Percentiles rank a stretch among this genome's conserved stretches.
These are phyloP conservation scores for Exophiala sideris DNA, from an alignment of 2,329 filamentous ascomycete genomes.

Conservation along the genomic window DNA sequence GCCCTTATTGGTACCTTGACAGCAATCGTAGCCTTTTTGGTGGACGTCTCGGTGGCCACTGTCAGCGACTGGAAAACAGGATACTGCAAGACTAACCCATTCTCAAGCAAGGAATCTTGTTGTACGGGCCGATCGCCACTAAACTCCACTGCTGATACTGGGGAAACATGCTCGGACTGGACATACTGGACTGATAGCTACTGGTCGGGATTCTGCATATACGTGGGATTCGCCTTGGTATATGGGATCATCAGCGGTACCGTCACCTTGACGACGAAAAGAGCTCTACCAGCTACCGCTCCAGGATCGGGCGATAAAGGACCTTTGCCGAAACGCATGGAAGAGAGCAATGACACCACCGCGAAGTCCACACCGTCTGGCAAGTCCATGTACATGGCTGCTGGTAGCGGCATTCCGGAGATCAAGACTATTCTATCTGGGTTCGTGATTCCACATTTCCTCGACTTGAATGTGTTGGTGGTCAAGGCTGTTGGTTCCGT, in stretches of 20 bases:
- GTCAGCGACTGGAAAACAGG: slow-evolving; percentile 57
- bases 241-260: slow-evolving; percentile 51
- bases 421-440: slow-evolving; percentile 61
- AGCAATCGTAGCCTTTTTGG: slow-evolving; percentile 54
- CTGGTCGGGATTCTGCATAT: slow-evolving; percentile 45
- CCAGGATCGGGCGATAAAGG: slow-evolving; percentile 38
- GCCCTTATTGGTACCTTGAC: slow-evolving; percentile 54
- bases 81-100: slow-evolving; percentile 48
- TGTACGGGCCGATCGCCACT: slow-evolving; percentile 40
- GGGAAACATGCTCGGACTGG: slow-evolving; percentile 43
- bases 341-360: slow-evolving; percentile 40
- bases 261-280: slow-evolving; percentile 51
- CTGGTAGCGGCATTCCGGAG: slow-evolving; percentile 59
- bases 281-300: slow-evolving; percentile 45
- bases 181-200: slow-evolving; percentile 44
- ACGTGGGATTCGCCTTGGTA: slow-evolving; percentile 47
- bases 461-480: slow-evolving; percentile 53
- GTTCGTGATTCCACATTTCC: slow-evolving; percentile 58
- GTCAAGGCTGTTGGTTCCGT: slow-evolving; percentile 58
- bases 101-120: slow-evolving; percentile 51
- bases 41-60: slow-evolving; percentile 55
- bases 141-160: slow-evolving; percentile 18
- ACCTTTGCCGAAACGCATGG: slow-evolving; percentile 44
- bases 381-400: slow-evolving; percentile 58
- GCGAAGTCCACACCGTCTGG: slow-evolving; percentile 40